Evolutionary conservation across 23 red algal species (phyloP).

Genomic region (Gracilaria gracilis): DNA sequence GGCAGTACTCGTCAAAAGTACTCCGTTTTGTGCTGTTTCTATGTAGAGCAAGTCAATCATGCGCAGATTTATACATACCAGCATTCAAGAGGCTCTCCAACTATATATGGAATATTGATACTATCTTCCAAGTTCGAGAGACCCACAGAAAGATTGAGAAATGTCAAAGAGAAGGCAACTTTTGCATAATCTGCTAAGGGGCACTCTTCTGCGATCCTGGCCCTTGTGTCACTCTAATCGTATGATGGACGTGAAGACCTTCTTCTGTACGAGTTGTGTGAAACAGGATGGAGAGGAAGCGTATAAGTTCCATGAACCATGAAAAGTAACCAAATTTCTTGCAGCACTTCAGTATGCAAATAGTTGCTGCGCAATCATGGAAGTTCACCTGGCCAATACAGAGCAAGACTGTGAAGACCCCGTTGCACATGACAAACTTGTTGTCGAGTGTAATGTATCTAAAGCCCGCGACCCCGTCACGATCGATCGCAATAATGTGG

Average conservation of each 20-base stretch:
- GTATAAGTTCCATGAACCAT: conserved; percentile 4
- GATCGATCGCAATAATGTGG: too few species aligned
- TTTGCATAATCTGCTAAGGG: neutral
- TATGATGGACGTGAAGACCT: neutral
- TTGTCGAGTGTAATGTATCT: too few species aligned
- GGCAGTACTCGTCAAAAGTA: neutral
- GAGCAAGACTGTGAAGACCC: too few species aligned
- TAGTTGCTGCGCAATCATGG: neutral
- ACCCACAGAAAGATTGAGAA: neutral
- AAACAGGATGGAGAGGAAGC: neutral
- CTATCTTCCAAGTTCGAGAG: neutral
- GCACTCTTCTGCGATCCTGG: neutral
- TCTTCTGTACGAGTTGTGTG: neutral
- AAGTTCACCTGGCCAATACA: neutral
- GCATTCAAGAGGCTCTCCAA: neutral
- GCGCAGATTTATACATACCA: too few species aligned
- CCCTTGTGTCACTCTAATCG: neutral
- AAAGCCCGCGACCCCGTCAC: too few species aligned
- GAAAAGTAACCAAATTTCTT: neutral
- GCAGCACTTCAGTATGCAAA: conserved; percentile 1
- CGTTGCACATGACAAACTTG: too few species aligned
- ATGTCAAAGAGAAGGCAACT: neutral
- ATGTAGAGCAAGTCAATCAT: neutral
- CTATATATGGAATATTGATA: neutral
- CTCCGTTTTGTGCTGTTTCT: neutral